phyloP scores from a whole-genome alignment of 2,329 filamentous ascomycete genomes.

The Ceratocystis harringtonii region DNA sequence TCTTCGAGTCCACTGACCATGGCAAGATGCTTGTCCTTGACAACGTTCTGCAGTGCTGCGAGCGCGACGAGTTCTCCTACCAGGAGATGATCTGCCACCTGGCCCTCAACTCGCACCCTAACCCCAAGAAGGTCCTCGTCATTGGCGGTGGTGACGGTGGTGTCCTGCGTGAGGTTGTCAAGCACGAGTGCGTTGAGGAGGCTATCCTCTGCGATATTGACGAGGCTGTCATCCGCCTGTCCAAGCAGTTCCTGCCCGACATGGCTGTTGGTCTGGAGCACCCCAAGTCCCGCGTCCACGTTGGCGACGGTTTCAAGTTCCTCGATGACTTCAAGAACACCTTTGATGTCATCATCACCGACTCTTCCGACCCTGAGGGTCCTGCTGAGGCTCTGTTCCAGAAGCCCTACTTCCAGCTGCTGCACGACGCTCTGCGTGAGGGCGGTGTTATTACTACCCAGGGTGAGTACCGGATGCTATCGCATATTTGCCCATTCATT shows the following conservation, averaged over 20 bases:
- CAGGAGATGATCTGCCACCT: slow-evolving; percentile 99
- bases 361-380: slow-evolving; percentile 93
- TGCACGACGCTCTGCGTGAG: slow-evolving; percentile 76
- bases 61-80: slow-evolving; percentile 98
- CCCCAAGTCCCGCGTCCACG: slow-evolving; percentile 81
- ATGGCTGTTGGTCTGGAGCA: slow-evolving; percentile 91
- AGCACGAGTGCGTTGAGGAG: slow-evolving; percentile 95
- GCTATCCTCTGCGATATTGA: slow-evolving; percentile 97
- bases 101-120: slow-evolving; percentile 94
- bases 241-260: slow-evolving; percentile 89
- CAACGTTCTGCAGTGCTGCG: slow-evolving; percentile 97
- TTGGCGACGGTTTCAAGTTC: slow-evolving; percentile 98
- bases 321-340: slow-evolving; percentile 89
- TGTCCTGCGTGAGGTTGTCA: slow-evolving; percentile 95
- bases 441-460: slow-evolving; percentile 98
- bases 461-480: slow-evolving; percentile 61
- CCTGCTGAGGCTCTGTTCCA: slow-evolving; percentile 94
- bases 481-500: too few relatives aligned
- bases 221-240: slow-evolving; percentile 94
- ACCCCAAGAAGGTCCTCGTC: slow-evolving; percentile 96
- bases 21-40: slow-evolving; percentile 93
- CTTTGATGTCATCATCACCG: slow-evolving; percentile 99
- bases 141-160: slow-evolving; percentile 96
- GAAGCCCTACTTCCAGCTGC: slow-evolving; percentile 95
- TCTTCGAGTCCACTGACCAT: slow-evolving; percentile 96